phyloP scores from a whole-genome alignment of 164 flowering plant genomes.

The Vitis rupestris region DNA sequence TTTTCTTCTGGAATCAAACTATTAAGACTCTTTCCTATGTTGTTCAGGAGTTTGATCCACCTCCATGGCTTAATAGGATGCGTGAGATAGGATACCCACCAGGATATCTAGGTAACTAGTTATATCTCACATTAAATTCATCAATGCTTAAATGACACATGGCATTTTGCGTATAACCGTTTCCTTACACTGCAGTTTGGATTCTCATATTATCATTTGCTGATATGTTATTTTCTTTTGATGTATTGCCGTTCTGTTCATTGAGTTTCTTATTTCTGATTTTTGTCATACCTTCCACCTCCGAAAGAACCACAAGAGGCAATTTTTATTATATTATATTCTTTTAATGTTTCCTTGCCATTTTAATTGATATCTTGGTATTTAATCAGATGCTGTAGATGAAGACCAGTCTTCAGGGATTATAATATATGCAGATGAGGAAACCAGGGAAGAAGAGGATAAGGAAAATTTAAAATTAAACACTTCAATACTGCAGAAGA shows the following conservation, averaged over 20 bases:
- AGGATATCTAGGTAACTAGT: constrained; percentile 77
- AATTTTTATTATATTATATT: too few relatives aligned
- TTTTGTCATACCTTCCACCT: too few relatives aligned
- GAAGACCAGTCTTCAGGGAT: constrained; percentile 85
- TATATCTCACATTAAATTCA: too few relatives aligned
- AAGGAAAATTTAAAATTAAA: constrained; percentile 61
- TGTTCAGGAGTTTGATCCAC: constrained; percentile 95
- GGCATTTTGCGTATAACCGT: not conserved
- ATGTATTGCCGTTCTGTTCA: too few relatives aligned
- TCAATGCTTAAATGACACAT: too few relatives aligned
- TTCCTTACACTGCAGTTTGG: not conserved
- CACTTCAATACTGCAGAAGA: constrained; percentile 36
- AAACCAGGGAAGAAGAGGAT: constrained; percentile 55
- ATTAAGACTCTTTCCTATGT: not conserved
- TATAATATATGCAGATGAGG: constrained; percentile 67
- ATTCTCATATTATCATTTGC: too few relatives aligned
- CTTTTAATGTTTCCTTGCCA: too few relatives aligned
- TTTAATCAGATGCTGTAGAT: constrained; percentile 38
- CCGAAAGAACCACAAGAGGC: too few relatives aligned
- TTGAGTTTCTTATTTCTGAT: too few relatives aligned
- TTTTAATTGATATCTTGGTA: not conserved
- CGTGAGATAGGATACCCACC: constrained; percentile 95
- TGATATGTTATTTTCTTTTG: too few relatives aligned
- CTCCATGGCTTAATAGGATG: constrained; percentile 98
- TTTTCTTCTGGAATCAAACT: not conserved